Base-by-base conservation (phyloP, 2,329 filamentous ascomycete genomes). In the Verticillium nonalfalfae region DNA sequence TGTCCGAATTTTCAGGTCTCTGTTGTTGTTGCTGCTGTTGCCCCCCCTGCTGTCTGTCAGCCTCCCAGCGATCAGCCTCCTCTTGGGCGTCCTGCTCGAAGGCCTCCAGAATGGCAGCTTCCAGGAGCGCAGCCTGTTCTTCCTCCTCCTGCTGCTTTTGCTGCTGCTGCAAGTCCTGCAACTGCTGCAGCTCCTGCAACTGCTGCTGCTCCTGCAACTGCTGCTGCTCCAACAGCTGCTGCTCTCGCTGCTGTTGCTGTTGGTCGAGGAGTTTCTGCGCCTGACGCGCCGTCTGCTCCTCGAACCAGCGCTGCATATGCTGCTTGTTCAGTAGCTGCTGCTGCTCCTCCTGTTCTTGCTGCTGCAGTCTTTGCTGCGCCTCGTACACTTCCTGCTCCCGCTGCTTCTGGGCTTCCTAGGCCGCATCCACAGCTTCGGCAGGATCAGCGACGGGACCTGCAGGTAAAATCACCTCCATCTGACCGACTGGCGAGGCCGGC, bases 241-340 rank as follows among this genome's bases (percentile, higher is more conserved):
- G 38, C 38, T 40, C 7, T n/a, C 15, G 39, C 6, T 40, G 11
- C 39, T 40, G 39, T 18, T n/a, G 39, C 4, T 72, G 68, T 10
- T 72, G 69, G 0, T 70, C 66, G 0, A 66, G 67, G 1, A 71
- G 68, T 59, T 71, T 67, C 5, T 70, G 56, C 1, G 65, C 66
- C 57, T 71, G 65, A 10, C 70, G 68, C 62, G 75, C 72, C 13
- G 68, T 69, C 66, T 76, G 45, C 45, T 50, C 9, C 45, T 50
- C 45, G 45, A 50, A 50, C 45, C 45, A 50, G 45, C 26, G 45
- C 45, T 50, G 45, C 45, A 50, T 50, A n/a, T 21, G 45, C 45
- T 21, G 45, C 18, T 50, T 50, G 45, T 21, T 50, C 10, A 2
- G n/a, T 18, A 21, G n/a, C 45, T 50, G 45, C 45, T 45, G 15